phyloP scores from a whole-genome alignment of 345 rosid genomes.

The Arabidopsis suecica region DNA sequence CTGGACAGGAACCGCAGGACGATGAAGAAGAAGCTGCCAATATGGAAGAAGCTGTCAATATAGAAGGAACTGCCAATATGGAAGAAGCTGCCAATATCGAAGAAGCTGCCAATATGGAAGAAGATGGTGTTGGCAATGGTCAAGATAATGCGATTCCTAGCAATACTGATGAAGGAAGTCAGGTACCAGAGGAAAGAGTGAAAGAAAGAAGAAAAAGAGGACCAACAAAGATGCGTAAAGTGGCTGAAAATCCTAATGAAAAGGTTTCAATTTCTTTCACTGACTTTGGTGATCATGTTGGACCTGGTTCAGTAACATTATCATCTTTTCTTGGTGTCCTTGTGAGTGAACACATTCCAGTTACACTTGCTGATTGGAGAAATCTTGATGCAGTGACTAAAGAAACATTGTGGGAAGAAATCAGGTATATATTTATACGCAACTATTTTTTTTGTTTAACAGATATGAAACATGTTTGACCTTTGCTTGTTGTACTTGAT shows the following conservation, averaged over 20 bases:
- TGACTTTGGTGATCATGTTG: not conserved
- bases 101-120: too few relatives aligned
- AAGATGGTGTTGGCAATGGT: too few relatives aligned
- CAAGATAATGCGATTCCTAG: too few relatives aligned
- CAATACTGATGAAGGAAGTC: too few relatives aligned
- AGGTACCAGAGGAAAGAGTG: not conserved
- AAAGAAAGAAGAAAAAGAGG: not conserved
- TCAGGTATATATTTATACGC: not conserved
- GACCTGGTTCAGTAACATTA: not conserved
- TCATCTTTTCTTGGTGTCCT: not conserved
- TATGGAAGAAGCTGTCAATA: too few relatives aligned
- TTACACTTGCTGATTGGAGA: not conserved
- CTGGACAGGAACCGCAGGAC: too few relatives aligned
- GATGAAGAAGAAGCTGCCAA: too few relatives aligned
- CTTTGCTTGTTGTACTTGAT: too few relatives aligned
- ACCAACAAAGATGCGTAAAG: slow-evolving; percentile 12
- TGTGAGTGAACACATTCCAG: not conserved
- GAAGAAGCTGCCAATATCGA: too few relatives aligned
- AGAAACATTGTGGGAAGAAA: not conserved
- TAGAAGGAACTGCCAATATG: too few relatives aligned
- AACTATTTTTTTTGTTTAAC: too few relatives aligned
- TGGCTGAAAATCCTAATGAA: slow-evolving; percentile 12
- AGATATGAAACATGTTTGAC: too few relatives aligned
- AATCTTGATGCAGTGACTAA: not conserved
- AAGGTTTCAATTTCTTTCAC: slow-evolving; percentile 4